A percentile compares a stretch with the other conserved stretches of the same genome.
These are phyloP conservation scores for Polytrichum commune DNA, from an alignment of 225 moss, liverwort and hornwort genomes.

Conservation along the genomic window DNA sequence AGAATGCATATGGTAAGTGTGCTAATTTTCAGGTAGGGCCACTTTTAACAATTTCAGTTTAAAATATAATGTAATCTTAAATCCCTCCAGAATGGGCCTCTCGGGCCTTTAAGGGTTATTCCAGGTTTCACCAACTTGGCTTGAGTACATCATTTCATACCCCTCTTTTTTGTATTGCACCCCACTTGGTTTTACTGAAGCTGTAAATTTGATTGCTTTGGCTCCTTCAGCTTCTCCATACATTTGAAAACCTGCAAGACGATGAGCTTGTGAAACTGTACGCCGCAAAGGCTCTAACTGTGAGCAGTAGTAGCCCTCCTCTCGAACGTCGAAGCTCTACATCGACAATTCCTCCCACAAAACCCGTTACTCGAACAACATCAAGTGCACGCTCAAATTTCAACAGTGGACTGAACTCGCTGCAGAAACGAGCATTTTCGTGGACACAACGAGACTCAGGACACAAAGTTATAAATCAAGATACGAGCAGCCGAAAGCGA, in stretches of 20 bases:
- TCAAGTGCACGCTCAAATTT: conserved; percentile 60
- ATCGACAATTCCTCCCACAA: conserved; percentile 37
- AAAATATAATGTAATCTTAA: too few relatives aligned
- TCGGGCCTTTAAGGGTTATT: too few relatives aligned
- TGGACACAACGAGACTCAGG: conserved; percentile 80
- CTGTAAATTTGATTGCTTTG: not conserved
- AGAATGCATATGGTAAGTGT: too few relatives aligned
- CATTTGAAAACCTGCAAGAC: conserved; percentile 85
- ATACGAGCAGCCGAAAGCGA: conserved; percentile 68
- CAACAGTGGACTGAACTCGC: conserved; percentile 65
- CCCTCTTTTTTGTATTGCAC: not conserved
- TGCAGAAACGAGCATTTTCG: conserved; percentile 81
- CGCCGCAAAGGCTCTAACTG: conserved; percentile 82
- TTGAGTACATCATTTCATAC: not conserved
- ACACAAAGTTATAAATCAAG: conserved; percentile 63
- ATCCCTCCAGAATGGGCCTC: too few relatives aligned
- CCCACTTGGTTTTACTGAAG: not conserved
- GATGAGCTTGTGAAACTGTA: conserved; percentile 75
- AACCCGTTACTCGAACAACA: conserved; percentile 31
- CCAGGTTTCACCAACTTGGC: not conserved
- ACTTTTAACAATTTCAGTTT: too few relatives aligned
- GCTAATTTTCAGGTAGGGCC: too few relatives aligned
- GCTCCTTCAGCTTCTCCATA: conserved; percentile 74
- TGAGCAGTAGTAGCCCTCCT: conserved; percentile 38
- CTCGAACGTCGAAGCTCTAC: conserved; percentile 60